Evolutionary conservation across 2,329 filamentous ascomycete species (phyloP), one percentile per base, ranked within the genome.

Genomic region (Delphinella strobiligena): DNA sequence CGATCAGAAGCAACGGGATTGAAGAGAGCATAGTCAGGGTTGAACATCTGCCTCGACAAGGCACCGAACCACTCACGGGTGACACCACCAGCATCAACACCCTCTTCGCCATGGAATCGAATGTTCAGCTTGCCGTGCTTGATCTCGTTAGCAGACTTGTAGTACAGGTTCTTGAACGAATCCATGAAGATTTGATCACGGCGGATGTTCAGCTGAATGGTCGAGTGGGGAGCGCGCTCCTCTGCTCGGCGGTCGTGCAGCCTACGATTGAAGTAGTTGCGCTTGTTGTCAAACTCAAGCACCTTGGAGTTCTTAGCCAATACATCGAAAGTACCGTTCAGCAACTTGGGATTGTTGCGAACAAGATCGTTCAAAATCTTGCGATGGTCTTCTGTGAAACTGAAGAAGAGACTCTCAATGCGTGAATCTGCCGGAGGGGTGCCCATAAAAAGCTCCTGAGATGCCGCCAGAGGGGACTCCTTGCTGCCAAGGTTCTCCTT

Each of bases 21-120:
- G 66, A 96, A 98, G 30, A 98, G 71, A 36, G 86, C 91, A 57
- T 96, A 98, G 63, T 95, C 91, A 36, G 91, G 83, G 60, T 98
- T 91, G 64, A 98, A 98, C 91, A 98, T 98, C 55, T 95, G 91
- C 45, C 91, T 78, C 19, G 93, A 81, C 49, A 98, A 81, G 37
- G 94, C 89, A 59, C 95, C 89, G 73, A 98, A 98, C 91, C 93
- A 98, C 66, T 98, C 91, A 55, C 93, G 80, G 29, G 89, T 95
- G 34, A 98, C 89, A 64, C 91, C 91, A 50, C 91, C 93, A 39
- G 91, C 91, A 62, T 98, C 93, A 31, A 98, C 87, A 61, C 93
- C 91, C 59, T 98, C 91, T 64, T 98, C 91, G 24, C 87, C 87
- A 51, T 91, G 84, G 75, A 98, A 98, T 39, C 89, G 81, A 52